phyloP scores from a whole-genome alignment of 768 basidiomycete genomes.

The Suillus tomentosus region DNA sequence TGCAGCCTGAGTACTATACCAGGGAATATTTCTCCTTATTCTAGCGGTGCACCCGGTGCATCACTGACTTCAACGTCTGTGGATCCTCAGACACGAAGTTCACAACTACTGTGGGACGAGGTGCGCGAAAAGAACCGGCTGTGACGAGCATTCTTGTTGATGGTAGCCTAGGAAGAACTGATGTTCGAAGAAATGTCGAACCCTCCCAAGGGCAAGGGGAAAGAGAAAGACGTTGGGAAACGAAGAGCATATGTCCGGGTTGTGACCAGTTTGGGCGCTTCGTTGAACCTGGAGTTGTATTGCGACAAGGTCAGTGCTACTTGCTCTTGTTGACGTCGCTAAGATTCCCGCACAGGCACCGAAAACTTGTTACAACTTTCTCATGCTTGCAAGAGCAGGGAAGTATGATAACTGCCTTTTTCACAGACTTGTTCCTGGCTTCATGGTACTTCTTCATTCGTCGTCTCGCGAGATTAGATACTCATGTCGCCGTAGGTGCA shows the following conservation, averaged over 20 bases:
- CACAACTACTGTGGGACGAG: slow-evolving; percentile 95
- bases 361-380: slow-evolving; percentile 97
- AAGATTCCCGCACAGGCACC: slow-evolving; percentile 65
- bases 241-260: slow-evolving; percentile 95
- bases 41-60: slow-evolving; percentile 86
- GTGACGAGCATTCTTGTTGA: slow-evolving; percentile 2
- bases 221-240: slow-evolving; percentile 91
- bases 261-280: slow-evolving; percentile 89
- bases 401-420: slow-evolving; percentile 91
- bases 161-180: slow-evolving; percentile 70
- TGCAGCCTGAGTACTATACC: slow-evolving; percentile 11
- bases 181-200: slow-evolving; percentile 96
- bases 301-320: slow-evolving; percentile 72
- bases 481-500: slow-evolving; percentile 65
- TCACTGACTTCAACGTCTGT: slow-evolving; percentile 93
- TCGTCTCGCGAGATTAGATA: slow-evolving; percentile 7
- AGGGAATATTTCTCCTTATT: slow-evolving; percentile 94
- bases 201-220: slow-evolving; percentile 80
- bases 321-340: background rate
- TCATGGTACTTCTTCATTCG: slow-evolving; percentile 65
- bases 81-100: slow-evolving; percentile 64
- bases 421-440: slow-evolving; percentile 91
- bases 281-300: slow-evolving; percentile 80
- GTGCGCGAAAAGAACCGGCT: slow-evolving; percentile 31
- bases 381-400: slow-evolving; percentile 88